Conservation (phyloP, 2,329 filamentous ascomycete species). For the Colletotrichum sp. region DNA sequence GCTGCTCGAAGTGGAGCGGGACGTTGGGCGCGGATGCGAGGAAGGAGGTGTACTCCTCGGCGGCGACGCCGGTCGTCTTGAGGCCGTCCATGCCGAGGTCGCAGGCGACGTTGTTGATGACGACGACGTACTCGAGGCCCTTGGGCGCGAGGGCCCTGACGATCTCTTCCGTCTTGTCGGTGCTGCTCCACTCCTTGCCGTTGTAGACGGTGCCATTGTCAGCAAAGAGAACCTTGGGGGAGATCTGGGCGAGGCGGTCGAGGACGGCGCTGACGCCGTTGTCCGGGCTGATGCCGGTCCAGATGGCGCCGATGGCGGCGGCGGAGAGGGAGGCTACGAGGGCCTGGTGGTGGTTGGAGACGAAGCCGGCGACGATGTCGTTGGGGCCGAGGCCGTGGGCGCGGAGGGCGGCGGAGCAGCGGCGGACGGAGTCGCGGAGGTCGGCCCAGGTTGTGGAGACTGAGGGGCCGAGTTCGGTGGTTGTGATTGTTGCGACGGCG, state of each 20-base stretch:
- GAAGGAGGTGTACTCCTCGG: conserved; percentile 51
- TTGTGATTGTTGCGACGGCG: conserved; percentile 76
- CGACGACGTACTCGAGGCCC: conserved; percentile 71
- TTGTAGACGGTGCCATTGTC: conserved; percentile 93
- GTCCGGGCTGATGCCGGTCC: conserved; percentile 93
- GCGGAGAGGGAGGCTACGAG: conserved; percentile 88
- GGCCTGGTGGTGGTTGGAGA: conserved; percentile 89
- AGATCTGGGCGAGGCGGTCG: conserved; percentile 85
- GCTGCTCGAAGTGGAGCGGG: conserved; percentile 72
- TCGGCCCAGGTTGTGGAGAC: conserved; percentile 73
- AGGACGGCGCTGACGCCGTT: conserved; percentile 90
- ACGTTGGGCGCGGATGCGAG: conserved; percentile 42
- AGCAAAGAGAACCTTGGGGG: conserved; percentile 81
- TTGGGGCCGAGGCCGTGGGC: conserved; percentile 63
- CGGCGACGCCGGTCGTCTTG: conserved; percentile 40
- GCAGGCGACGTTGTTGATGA: conserved; percentile 71
- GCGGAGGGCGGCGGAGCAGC: conserved; percentile 74
- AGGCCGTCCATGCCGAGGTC: conserved; percentile 49
- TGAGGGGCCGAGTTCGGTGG: conserved; percentile 73
- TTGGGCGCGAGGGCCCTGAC: conserved; percentile 63
- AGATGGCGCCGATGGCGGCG: conserved; percentile 83
- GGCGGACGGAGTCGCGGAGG: conserved; percentile 77
- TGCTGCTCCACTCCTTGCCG: conserved; percentile 83
- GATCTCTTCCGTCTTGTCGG: conserved; percentile 81
- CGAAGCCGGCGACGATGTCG: conserved; percentile 73